A percentile compares a stretch with the other conserved stretches of the same genome.
These are phyloP conservation scores for Teunomyces tritomae DNA, from an alignment of 805 yeast genomes.

Conservation along the genomic window DNA sequence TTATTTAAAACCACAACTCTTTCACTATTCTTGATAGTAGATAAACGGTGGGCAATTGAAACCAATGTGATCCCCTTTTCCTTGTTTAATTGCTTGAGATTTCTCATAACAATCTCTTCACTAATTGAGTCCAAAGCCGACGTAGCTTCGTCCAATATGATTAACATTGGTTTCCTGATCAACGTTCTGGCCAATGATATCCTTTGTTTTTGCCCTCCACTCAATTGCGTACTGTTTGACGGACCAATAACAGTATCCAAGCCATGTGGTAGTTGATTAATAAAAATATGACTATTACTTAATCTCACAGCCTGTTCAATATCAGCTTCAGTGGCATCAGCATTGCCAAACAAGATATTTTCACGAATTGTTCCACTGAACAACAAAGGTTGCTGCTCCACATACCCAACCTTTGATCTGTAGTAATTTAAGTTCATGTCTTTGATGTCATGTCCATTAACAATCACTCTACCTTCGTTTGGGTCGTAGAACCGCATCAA, in stretches of 20 bases:
- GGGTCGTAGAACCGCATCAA: conserved; percentile 85
- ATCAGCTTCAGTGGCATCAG: conserved; percentile 55
- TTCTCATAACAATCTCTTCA: conserved; percentile 79
- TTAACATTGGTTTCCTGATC: conserved; percentile 71
- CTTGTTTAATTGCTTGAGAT: conserved; percentile 53
- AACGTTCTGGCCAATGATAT: conserved; percentile 88
- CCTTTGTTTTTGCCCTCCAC: conserved; percentile 95
- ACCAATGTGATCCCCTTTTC: conserved; percentile 67
- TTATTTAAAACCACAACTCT: conserved; percentile 67
- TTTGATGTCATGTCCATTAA: conserved; percentile 63
- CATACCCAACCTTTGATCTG: conserved; percentile 79
- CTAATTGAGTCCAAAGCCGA: conserved; percentile 88
- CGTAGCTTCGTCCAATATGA: conserved; percentile 91
- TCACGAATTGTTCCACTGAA: conserved; percentile 85
- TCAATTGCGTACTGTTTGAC: conserved; percentile 62
- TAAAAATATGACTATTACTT: conserved; percentile 73
- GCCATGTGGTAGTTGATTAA: conserved; percentile 75
- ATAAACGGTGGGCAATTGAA: conserved; percentile 86
- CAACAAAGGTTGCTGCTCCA: conserved; percentile 87
- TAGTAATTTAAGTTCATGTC: conserved; percentile 69
- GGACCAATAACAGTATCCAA: conserved; percentile 83
- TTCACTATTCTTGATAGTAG: conserved; percentile 82
- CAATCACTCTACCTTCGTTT: conserved; percentile 53
- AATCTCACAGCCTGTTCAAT: conserved; percentile 57
- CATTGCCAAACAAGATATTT: conserved; percentile 75